phyloP scores from a whole-genome alignment of 495 filamentous ascomycete species.

The Hypoxylon fragiforme region DNA sequence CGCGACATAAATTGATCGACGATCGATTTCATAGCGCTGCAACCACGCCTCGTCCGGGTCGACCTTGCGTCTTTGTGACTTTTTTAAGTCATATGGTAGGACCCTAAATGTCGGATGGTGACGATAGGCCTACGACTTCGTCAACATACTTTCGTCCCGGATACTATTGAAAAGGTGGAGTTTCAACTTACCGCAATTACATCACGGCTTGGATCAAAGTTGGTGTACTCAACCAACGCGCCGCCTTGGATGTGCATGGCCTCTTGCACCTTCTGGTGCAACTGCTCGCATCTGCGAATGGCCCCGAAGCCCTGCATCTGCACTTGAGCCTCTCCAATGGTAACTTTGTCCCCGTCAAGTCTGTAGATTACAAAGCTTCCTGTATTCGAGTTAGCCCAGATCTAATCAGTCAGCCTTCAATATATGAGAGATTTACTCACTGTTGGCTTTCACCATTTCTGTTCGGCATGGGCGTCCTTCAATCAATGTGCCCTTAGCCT shows the following conservation, averaged over 20 bases:
- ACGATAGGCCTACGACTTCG: slow-evolving; percentile 32
- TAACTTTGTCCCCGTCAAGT: slow-evolving; percentile 43
- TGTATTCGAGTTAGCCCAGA: slow-evolving; percentile 32
- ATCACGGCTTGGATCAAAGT: slow-evolving; percentile 47
- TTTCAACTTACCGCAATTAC: slow-evolving; percentile 45
- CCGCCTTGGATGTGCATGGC: slow-evolving; percentile 46
- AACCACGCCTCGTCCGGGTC: slow-evolving; percentile 41
- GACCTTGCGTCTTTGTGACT: slow-evolving; percentile 18
- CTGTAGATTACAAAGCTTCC: slow-evolving; percentile 56
- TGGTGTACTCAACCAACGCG: slow-evolving; percentile 54
- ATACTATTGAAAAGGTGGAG: no score
- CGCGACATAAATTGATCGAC: slow-evolving; percentile 56
- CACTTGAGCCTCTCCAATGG: slow-evolving; percentile 46
- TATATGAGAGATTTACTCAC: slow-evolving; percentile 43
- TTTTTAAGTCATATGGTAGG: slow-evolving; percentile 43
- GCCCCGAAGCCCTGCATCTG: slow-evolving; percentile 48
- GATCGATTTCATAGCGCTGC: slow-evolving; percentile 49
- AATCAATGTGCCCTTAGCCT: slow-evolving; percentile 53
- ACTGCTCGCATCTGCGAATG: slow-evolving; percentile 38
- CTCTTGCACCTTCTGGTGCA: slow-evolving; percentile 31
- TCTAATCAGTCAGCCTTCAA: neutral
- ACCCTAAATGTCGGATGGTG: slow-evolving; percentile 34
- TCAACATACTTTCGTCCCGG: slow-evolving; percentile 25
- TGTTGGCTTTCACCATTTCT: slow-evolving; percentile 59
- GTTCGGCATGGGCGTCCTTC: slow-evolving; percentile 61